Conservation (phyloP, 345 rosid genomes). For the Corchorus olitorius region DNA sequence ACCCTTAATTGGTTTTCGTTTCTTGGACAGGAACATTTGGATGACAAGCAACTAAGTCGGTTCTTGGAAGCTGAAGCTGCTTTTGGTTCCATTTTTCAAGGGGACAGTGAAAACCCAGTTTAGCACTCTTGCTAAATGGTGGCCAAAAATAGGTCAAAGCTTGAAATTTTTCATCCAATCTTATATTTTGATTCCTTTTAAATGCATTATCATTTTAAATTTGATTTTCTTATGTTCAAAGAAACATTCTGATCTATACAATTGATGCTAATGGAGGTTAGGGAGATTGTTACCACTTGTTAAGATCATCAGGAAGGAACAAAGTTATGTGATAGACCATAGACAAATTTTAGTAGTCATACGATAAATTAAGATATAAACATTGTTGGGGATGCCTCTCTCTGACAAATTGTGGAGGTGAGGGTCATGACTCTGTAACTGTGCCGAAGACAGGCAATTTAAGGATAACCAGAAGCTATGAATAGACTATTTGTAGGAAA, state of each 20-base stretch:
- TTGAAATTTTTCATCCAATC: neutral
- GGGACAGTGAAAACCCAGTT: slow-evolving; percentile 36
- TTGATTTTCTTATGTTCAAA: neutral
- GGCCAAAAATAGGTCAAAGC: too few species aligned
- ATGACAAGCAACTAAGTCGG: slow-evolving; percentile 71
- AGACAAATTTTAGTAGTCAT: neutral
- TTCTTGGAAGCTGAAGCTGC: slow-evolving; percentile 64
- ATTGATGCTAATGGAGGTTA: neutral
- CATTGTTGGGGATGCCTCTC: neutral
- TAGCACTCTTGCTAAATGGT: slow-evolving; percentile 16
- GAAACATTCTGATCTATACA: neutral
- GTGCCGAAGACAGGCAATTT: neutral
- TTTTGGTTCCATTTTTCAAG: slow-evolving; percentile 24
- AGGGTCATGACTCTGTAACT: too few species aligned
- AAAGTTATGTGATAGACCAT: neutral
- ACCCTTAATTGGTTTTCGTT: neutral
- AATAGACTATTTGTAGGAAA: neutral
- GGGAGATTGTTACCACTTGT: neutral
- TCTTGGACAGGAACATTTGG: slow-evolving; percentile 61
- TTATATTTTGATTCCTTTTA: neutral
- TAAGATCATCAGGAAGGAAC: neutral
- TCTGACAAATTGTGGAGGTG: too few species aligned
- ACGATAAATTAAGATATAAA: neutral
- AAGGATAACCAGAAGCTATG: neutral
- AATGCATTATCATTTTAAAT: neutral